Evolutionary conservation across 257 asterid species (phyloP), one percentile per base, ranked within the genome.

Genomic region (Solanum okadae): DNA sequence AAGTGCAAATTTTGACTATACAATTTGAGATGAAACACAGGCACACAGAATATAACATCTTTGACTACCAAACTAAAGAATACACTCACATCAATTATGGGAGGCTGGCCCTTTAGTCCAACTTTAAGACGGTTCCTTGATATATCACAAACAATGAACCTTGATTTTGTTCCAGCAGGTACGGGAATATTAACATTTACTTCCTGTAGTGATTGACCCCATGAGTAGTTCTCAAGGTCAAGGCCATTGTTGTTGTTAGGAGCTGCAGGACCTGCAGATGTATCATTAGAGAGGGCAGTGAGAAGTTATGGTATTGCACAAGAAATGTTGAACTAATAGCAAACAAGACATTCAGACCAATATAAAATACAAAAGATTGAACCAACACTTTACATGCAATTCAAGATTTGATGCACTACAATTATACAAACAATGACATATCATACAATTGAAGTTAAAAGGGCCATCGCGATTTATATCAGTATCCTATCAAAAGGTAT

Each of bases 171-270:
- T 89, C 94, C 94, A 23, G 84, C 75, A 31, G 93, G 98, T 16
- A 96, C 97, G 44, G 96, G 95, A 76, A 95, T 93, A 83, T 89
- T 90, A 44, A 96, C 86, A 90, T 81, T 93, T 83, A 94, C 98
- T 90, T 96, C 99, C 90, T 93, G 97, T n/a, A 95, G 89, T 35
- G 98, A 90, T 78, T 96, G 99, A 85, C 87, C 59, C 99, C 99
- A 96, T 27, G 97, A 92, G 87, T 95, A 93, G 3, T 91, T 91
- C 33, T 96, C 98, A 94, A 96, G 86, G 91, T 96, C 99, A 86
- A 96, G 96, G 61, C 98, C 99, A 83, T 95, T 96, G 56, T 87
- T 91, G 37, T 86, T 90, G 92, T 95, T 96, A 67, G 98, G 99
- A 87, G 89, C 94, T 92, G 92, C 85, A 49, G 29, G 23, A 87